Percentiles rank a stretch among this genome's conserved stretches.
These are phyloP conservation scores for Gossypium stocksii DNA, from an alignment of 345 rosid species.

Conservation along the genomic window DNA sequence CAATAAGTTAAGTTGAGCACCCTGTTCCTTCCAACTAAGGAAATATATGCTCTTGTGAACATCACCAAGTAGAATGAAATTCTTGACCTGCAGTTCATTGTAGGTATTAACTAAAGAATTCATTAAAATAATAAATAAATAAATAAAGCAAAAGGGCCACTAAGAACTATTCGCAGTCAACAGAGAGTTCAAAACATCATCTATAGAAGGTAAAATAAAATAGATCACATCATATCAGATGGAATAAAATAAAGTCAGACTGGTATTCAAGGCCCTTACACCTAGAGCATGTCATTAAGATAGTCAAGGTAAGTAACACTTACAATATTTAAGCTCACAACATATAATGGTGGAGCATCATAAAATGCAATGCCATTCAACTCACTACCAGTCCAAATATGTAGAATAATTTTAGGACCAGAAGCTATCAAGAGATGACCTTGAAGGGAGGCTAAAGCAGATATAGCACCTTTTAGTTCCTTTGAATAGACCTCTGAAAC, in stretches of 20 bases:
- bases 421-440: slow-evolving; percentile 92
- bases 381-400: slow-evolving; percentile 89
- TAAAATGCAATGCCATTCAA: slow-evolving; percentile 85
- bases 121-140: not conserved
- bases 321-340: slow-evolving; percentile 94
- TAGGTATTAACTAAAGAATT: slow-evolving; percentile 13
- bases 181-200: not conserved
- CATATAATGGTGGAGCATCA: slow-evolving; percentile 93
- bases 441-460: slow-evolving; percentile 97
- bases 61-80: slow-evolving; percentile 88
- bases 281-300: not conserved
- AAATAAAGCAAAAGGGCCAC: not conserved
- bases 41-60: slow-evolving; percentile 91
- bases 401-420: slow-evolving; percentile 92
- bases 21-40: slow-evolving; percentile 98
- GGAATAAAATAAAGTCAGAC: slow-evolving; percentile 12
- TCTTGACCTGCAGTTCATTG: slow-evolving; percentile 65
- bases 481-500: slow-evolving; percentile 89
- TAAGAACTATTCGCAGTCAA: not conserved
- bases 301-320: slow-evolving; percentile 27
- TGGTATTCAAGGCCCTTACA: not conserved
- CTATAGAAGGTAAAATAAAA: slow-evolving; percentile 6
- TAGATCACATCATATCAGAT: slow-evolving; percentile 9
- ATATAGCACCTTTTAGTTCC: slow-evolving; percentile 95
- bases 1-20: slow-evolving; percentile 84